Base-by-base conservation (phyloP, 257 asterid species). In the Solanum chiquidenum region DNA sequence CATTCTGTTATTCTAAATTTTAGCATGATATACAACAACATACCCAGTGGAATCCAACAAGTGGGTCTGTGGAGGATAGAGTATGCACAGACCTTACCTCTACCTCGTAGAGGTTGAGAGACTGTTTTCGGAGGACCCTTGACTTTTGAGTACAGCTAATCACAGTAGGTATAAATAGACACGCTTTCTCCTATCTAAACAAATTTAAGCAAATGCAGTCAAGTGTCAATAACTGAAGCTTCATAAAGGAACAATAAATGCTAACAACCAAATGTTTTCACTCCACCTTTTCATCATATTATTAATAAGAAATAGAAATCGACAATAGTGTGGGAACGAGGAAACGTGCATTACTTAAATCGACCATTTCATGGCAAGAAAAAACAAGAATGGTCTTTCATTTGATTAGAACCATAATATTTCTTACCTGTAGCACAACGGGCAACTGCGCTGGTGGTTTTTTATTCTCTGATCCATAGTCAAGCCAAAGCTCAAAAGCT, bases 401-500 rank as follows among this genome's bases (percentile, higher is more conserved):
- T 88, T 16, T 46, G 42, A 74, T 87, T 80, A 72, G 77, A 62
- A 83, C 58, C 64, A 86, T 58, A 62, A 64, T 34, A 83, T 68
- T 55, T 76, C 27, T 64, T 68, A 96, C 99, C 99, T 96, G 99
- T 89, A 97, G 99, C 91, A 97, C 99, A 88, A 97, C 94, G 64
- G 99, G 99, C 88, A 97, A 91, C 94, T 96, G 99, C 80, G 95
- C 99, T 3, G 99, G 99, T 83, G 98, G 98, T 79, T 97, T 96
- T 90, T 97, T 97, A 88, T 91, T 89, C 89, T 97, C 98, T 68
- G 99, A 97, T 89, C 99, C 99, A 94, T 96, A 98, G 92, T 97
- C 98, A 88, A 97, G 99, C 99, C 99, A 97, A 76, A 96, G 96
- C 91, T 97, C 99, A 94, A 97, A 97, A 77, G 99, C 99, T 52